These are phyloP conservation scores for Mucor indicus DNA, from an alignment of 371 early-diverging fungal species.

Conservation along the genomic window DNA sequence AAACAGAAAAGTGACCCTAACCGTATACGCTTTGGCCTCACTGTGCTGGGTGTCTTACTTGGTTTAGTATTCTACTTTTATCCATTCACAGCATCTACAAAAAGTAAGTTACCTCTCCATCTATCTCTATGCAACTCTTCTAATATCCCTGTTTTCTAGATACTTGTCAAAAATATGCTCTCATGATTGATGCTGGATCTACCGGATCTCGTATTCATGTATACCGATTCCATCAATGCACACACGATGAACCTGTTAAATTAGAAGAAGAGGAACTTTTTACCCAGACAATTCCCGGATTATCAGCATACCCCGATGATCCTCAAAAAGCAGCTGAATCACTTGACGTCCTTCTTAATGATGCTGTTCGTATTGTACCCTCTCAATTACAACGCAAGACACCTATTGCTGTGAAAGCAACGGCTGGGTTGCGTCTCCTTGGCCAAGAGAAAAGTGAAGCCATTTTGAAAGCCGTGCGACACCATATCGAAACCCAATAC, in stretches of 20 bases:
- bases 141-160: no score
- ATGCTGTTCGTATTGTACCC: conserved; percentile 74
- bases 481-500: conserved; percentile 63
- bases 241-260: conserved; percentile 19
- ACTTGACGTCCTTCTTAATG: conserved; percentile 73
- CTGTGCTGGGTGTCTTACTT: no score
- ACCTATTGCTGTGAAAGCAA: conserved; percentile 93
- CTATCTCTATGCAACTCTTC: no score
- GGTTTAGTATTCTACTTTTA: no score
- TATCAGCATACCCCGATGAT: conserved; percentile 71
- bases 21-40: no score
- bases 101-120: no score
- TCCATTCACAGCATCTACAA: no score
- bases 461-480: conserved; percentile 75
- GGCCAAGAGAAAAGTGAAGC: conserved; percentile 62
- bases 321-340: conserved; percentile 78
- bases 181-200: conserved; percentile 96
- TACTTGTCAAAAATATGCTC: conserved; percentile 47
- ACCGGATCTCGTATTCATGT: conserved; percentile 97
- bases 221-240: conserved; percentile 86
- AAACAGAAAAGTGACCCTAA: no score
- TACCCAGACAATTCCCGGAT: conserved; percentile 83
- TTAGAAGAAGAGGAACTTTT: conserved; percentile 80
- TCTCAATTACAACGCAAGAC: conserved; percentile 66
- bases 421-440: conserved; percentile 88